Evolutionary conservation across 257 asterid genomes (phyloP).

Genomic region (Plantago ovata): DNA sequence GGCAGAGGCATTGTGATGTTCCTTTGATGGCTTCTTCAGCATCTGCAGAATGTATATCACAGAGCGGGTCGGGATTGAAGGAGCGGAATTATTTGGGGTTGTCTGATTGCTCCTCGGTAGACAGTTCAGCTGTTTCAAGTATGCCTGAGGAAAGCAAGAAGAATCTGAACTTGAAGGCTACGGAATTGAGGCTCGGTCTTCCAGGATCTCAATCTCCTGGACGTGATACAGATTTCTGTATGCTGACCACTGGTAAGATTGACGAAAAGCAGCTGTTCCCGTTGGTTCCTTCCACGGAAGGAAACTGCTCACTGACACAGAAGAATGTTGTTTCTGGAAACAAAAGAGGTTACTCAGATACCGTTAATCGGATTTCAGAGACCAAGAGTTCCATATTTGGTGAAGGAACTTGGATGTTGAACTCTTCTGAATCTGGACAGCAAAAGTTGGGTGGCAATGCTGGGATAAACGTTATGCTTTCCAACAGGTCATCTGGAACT

Average conservation of each 20-base stretch:
- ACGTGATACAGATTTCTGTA: conserved; percentile 40
- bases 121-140: conserved; percentile 41
- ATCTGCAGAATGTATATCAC: conserved; percentile 37
- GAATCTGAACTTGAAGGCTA: conserved; percentile 64
- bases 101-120: conserved; percentile 71
- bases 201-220: conserved; percentile 88
- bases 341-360: conserved; percentile 72
- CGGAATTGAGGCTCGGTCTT: conserved; percentile 85
- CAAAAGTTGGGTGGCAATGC: conserved; percentile 37
- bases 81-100: conserved; percentile 77
- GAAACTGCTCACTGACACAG: conserved; percentile 40
- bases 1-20: conserved; percentile 39
- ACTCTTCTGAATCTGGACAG: conserved; percentile 42
- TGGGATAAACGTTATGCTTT: conserved; percentile 13
- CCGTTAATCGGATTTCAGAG: conserved; percentile 47
- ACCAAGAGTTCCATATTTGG: conserved; percentile 35
- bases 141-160: conserved; percentile 35
- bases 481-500: conserved; percentile 8
- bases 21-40: conserved; percentile 52
- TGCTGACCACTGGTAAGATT: conserved; percentile 33
- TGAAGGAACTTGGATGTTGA: conserved; percentile 71
- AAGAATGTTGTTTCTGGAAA: conserved; percentile 62
- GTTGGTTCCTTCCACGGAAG: conserved; percentile 58
- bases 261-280: conserved; percentile 79
- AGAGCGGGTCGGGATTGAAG: conserved; percentile 38